Evolutionary conservation across 2,329 filamentous ascomycete genomes (phyloP).

Genomic region (Aspergillus sergii): DNA sequence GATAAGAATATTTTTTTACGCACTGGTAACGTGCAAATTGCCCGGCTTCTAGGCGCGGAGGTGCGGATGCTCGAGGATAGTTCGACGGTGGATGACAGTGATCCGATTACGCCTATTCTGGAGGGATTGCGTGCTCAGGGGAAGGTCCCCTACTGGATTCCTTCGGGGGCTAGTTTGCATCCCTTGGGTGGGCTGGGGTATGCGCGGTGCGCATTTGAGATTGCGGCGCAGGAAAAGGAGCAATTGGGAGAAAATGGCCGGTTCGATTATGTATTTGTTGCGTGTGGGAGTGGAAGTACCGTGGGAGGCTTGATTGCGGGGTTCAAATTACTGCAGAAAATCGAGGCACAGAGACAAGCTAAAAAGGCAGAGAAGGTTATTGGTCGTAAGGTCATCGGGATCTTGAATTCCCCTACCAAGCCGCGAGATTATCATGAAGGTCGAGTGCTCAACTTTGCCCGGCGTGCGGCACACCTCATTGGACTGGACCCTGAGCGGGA

Average conservation of each 20-base stretch:
- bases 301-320: conserved; percentile 38
- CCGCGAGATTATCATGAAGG: conserved; percentile 32
- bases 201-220: conserved; percentile 36
- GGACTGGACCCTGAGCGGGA: conserved; percentile 30
- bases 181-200: conserved; percentile 38
- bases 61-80: conserved; percentile 59
- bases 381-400: conserved; percentile 31
- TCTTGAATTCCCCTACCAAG: conserved; percentile 37
- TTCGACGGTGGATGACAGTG: conserved; percentile 44
- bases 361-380: background rate
- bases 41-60: conserved; percentile 36
- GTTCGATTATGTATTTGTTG: conserved; percentile 40
- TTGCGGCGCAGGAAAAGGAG: conserved; percentile 30
- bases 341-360: background rate
- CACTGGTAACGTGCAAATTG: conserved; percentile 32
- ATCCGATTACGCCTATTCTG: conserved; percentile 41
- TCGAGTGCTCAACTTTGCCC: conserved; percentile 33
- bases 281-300: conserved; percentile 41
- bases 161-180: conserved; percentile 38
- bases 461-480: conserved; percentile 28
- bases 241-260: conserved; percentile 23
- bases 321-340: conserved; percentile 35
- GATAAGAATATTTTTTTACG: conserved; percentile 25
- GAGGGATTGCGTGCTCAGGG: conserved; percentile 22
- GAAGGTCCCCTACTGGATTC: conserved; percentile 37